Evolutionary conservation across 2,329 filamentous ascomycete genomes (phyloP), one percentile per base, ranked within the genome.

Genomic region (Xylaria hypoxylon): DNA sequence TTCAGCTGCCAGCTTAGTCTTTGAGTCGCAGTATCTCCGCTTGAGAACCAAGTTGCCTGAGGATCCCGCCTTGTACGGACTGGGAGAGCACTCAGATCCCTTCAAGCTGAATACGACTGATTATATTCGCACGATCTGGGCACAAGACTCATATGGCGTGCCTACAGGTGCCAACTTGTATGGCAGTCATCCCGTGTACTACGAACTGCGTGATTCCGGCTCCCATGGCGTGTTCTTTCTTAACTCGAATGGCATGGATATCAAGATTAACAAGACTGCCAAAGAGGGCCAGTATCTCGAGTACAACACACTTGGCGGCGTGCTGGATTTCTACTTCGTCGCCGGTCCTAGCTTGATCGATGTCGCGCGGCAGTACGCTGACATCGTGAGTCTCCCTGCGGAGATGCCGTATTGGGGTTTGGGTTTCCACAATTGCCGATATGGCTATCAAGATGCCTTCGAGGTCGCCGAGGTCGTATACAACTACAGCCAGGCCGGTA

Each of bases 281-380:
- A 77, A 82, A 26, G 82, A 84, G 7, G 83, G 86, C 6, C 89
- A 94, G 75, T 93, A 90, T 64, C 84, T 96, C 5, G 91, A 94
- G 78, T 96, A 94, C 80, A 93, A 94, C 76, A 87, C 88, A 1
- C 83, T 95, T 0, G 92, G 92, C 6, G 92, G 93, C 10, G 85
- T 94, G 22, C 76, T 96, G 2, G 93, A 95, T 77, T 86, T 91
- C 58, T 90, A 90, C 74, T 90, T 91, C 73, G 72, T 90, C 10
- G 82, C 86, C 8, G 89, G 89, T 0, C 86, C 87, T 0, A 83
- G 80, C 0, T 86, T 89, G 0, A 79, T 86, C 44, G 85, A 88
- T 11, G 87, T 89, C 0, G 81, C 86, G 11, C 80, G 81, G 70
- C 87, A 90, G 72, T 90, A 90, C 68, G 80, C 86, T 0, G 82